A percentile compares a stretch with the other conserved stretches of the same genome.
Evolutionary conservation across 305 asterid genomes (phyloP).

Genomic region (Fraxinus sp.): DNA sequence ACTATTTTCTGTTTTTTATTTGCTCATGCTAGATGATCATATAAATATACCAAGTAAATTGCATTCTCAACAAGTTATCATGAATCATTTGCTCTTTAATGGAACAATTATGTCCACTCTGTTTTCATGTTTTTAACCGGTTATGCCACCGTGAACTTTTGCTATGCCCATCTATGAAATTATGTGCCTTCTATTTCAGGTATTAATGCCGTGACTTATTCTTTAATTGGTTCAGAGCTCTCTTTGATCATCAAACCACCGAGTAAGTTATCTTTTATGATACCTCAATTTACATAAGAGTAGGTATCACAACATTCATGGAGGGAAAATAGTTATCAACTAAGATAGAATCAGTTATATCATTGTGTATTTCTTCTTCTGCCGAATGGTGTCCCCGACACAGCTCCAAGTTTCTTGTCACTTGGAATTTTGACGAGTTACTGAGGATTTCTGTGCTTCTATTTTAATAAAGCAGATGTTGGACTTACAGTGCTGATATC

Average conservation of each 20-base stretch:
- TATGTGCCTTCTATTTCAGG: constrained; percentile 28
- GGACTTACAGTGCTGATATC: background rate
- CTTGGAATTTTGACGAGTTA: background rate
- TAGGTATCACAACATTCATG: background rate
- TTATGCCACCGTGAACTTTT: background rate
- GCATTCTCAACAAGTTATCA: background rate
- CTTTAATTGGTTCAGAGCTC: constrained; percentile 16
- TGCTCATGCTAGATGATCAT: background rate
- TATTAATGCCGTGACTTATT: constrained; percentile 3
- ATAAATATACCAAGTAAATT: background rate
- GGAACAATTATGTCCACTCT: background rate
- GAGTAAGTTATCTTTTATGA: constrained; percentile 24
- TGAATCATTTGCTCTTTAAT: constrained; percentile 9
- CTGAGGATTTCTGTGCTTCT: background rate
- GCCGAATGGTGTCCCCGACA: background rate
- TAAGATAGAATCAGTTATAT: background rate
- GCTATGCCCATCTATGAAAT: constrained; percentile 6
- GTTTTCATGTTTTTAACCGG: background rate
- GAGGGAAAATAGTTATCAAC: background rate
- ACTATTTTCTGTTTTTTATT: background rate
- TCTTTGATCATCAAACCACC: constrained; percentile 20
- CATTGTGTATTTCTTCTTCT: background rate
- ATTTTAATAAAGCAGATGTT: background rate
- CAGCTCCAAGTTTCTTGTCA: background rate
- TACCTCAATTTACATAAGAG: background rate